Percentiles rank a stretch among this genome's conserved stretches.
Conservation (phyloP, 73 alveolate species). For the Paramecium biaurelia region DNA sequence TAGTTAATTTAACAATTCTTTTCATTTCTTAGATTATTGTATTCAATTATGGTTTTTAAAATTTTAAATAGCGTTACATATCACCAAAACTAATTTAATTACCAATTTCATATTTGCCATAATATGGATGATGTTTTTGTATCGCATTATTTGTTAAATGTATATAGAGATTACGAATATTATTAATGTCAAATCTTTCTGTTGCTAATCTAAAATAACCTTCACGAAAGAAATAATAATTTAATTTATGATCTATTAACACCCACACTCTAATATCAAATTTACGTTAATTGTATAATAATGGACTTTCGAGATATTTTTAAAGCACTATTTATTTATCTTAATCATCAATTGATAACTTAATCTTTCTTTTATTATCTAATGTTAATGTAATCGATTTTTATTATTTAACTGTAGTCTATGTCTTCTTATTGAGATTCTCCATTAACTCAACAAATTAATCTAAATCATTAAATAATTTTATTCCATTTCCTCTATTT, state of each 20-base stretch:
- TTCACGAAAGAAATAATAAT: constrained; percentile 48
- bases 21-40: constrained; percentile 62
- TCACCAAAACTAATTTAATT: constrained; percentile 69
- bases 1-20: constrained; percentile 61
- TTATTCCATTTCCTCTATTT: constrained; percentile 63
- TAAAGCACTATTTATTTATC: constrained; percentile 65
- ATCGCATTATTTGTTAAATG: constrained; percentile 84
- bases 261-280: constrained; percentile 81
- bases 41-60: constrained; percentile 3
- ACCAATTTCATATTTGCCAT: constrained; percentile 85
- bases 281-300: constrained; percentile 65
- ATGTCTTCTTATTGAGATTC: background rate
- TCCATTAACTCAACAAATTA: constrained; percentile 17
- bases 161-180: constrained; percentile 69
- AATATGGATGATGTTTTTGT: constrained; percentile 70
- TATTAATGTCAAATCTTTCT: constrained; percentile 55
- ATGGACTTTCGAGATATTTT: constrained; percentile 77
- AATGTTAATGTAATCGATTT: background rate
- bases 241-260: constrained; percentile 56
- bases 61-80: constrained; percentile 68
- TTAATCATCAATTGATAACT: background rate
- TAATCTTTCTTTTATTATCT: constrained; percentile 27
- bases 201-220: constrained; percentile 59
- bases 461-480: constrained; percentile 50
- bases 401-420: constrained; percentile 1